Conservation (phyloP, 768 basidiomycete genomes). For the Boletus coccyginus region DNA sequence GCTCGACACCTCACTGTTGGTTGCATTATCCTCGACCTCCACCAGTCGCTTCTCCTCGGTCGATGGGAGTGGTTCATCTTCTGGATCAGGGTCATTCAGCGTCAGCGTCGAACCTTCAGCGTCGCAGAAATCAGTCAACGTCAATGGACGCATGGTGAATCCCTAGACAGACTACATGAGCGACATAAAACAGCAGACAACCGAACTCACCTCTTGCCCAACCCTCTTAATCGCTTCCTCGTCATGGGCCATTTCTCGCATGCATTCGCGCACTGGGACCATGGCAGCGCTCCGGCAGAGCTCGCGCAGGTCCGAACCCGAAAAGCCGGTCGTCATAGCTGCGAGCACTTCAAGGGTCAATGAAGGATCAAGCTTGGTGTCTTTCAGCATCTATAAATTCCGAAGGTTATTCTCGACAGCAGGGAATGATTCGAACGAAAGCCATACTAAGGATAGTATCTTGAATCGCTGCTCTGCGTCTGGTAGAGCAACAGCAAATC, state of each 20-base stretch:
- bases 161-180: conserved; percentile 43
- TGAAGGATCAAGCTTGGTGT: conserved; percentile 60
- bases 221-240: conserved; percentile 47
- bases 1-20: neutral
- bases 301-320: conserved; percentile 91
- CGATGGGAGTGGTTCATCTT: conserved; percentile 22
- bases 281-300: conserved; percentile 92
- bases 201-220: conserved; percentile 38
- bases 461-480: conserved; percentile 74
- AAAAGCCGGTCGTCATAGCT: conserved; percentile 64
- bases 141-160: conserved; percentile 72
- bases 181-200: neutral
- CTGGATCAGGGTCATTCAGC: conserved; percentile 25
- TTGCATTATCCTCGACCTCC: conserved; percentile 1
- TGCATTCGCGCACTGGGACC: conserved; percentile 84
- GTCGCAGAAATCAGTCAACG: conserved; percentile 64
- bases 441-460: conserved; percentile 73
- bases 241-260: conserved; percentile 50
- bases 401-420: neutral
- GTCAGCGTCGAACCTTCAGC: conserved; percentile 33
- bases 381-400: conserved; percentile 71
- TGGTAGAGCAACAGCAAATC: conserved; percentile 84
- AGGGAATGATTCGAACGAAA: neutral
- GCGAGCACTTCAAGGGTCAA: conserved; percentile 69
- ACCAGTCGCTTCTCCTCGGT: neutral